Evolutionary conservation across 306 rosid species (phyloP), one percentile per base, ranked within the genome.

Genomic region (Quercus engelmannii): DNA sequence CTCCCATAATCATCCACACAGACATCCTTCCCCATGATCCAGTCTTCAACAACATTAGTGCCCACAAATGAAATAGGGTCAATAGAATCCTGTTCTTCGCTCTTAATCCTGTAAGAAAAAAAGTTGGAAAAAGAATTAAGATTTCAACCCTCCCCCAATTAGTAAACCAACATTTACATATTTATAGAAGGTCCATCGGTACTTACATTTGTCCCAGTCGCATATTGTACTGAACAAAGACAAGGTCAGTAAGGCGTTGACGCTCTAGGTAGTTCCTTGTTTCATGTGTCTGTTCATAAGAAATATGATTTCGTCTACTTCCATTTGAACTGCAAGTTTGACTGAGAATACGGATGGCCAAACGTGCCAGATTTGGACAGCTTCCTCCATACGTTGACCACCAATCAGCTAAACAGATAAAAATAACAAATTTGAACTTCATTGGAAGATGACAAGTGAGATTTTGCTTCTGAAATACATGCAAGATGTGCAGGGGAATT

Each of bases 311-410:
- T 83, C 76, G 86, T 86, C 85, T 89, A 76, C 85, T 85, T 55
- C 82, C 76, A 77, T 81, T 51, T 26, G 74, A 78, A 76, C 93
- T 83, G 87, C 94, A 92, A 68, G 97, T 91, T 83, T 92, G 98
- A 73, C 97, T 89, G 83, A 94, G 98, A 86, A 94, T 87, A 19
- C 88, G 94, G 76, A 90, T 84, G 19, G 97, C 97, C 78, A 94
- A 74, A 71, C 92, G 94, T 2, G 97, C 86, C 84, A 94, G 85
- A 87, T 90, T 91, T 23, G 97, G 97, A 86, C 97, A 94, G 74
- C 91, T 90, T 82, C 97, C 94, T 78, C 97, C 97, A 82, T 91
- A 92, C 74, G 97, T 90, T 76, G 97, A 91, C 98, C 97, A 94
- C 98, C 98, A 94, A 87, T 94, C 98, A 63, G 91, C 96, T 94